Evolutionary conservation across 2,329 filamentous ascomycete species (phyloP), one percentile per base, ranked within the genome.

Genomic region (Diaporthe ilicicola): DNA sequence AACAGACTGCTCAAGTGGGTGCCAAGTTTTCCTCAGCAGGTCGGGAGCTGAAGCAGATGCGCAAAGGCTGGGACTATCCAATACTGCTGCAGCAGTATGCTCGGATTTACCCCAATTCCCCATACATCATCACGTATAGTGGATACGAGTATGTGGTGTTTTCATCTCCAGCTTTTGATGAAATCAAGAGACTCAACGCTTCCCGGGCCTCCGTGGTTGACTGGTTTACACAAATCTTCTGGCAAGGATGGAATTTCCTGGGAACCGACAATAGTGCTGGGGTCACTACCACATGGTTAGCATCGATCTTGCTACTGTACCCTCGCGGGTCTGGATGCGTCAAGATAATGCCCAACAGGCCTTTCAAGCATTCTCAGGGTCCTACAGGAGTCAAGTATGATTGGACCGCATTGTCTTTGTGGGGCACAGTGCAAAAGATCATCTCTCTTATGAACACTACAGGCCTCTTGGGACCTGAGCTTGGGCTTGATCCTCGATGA

Each of bases 131-230:
- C 34, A 48, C 37, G 1, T 73, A 74, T 37, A 34, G 44, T 3
- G 73, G 74, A 0, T 71, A 69, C 44, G 73, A 74, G 48, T 67
- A 73, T 9, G 67, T 74, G 1, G 72, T 75, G 5, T 75, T 69
- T 34, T 73, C 74, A 7, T 62, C 65, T 4, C 51, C 65, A 8
- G 61, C 37, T 29, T 75, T 69, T n/a, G 70, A 74, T 27, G 73
- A 75, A 34, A 50, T 75, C 13, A 74, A 74, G 51, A 50, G 56
- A 4, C 15, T 74, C 3, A 67, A 69, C 2, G 27, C 22, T 24
- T 34, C 62, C 12, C 51, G 67, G 39, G 73, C 73, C 5, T 75
- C 73, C 1, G 50, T 56, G 27, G 32, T 72, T 46, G 70, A 70
- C n/a, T 75, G 42, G 34, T 72, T 74, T 29, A 65, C 64, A 13